Percentiles rank a stretch among this genome's conserved stretches.
Evolutionary conservation across 2,329 filamentous ascomycete species (phyloP).

Genomic region (Penicillium sp.): DNA sequence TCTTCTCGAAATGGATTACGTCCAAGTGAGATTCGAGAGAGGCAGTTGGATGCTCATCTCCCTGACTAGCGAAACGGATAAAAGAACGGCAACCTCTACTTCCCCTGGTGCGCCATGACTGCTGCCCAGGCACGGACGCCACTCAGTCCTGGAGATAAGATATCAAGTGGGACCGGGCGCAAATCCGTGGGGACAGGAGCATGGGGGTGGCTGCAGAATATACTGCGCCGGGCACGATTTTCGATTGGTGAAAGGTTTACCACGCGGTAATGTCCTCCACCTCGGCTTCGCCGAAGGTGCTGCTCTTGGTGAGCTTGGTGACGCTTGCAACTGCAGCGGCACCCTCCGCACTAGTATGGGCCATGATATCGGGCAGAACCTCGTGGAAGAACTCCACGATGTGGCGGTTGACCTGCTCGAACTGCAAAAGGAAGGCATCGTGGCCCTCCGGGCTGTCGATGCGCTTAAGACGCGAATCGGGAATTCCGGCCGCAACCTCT

Average conservation of each 20-base stretch:
- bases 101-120: slow-evolving; percentile 26
- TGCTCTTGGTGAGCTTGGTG: slow-evolving; percentile 74
- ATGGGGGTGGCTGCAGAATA: slow-evolving; percentile 22
- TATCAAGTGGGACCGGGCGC: background rate
- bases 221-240: slow-evolving; percentile 28
- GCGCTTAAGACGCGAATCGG: slow-evolving; percentile 72
- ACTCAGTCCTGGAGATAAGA: background rate
- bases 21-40: slow-evolving; percentile 34
- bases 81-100: slow-evolving; percentile 38
- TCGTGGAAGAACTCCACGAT: slow-evolving; percentile 81
- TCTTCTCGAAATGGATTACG: slow-evolving; percentile 28
- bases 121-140: slow-evolving; percentile 5
- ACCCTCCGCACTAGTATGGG: slow-evolving; percentile 53
- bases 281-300: slow-evolving; percentile 92
- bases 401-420: slow-evolving; percentile 92
- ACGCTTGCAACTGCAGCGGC: slow-evolving; percentile 53
- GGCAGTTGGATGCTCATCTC: slow-evolving; percentile 45
- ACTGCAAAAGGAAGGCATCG: slow-evolving; percentile 93
- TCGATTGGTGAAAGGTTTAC: slow-evolving; percentile 51
- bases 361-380: slow-evolving; percentile 86
- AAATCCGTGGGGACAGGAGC: slow-evolving; percentile 14
- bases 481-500: slow-evolving; percentile 81
- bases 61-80: slow-evolving; percentile 39
- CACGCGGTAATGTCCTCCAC: slow-evolving; percentile 95
- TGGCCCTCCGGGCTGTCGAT: slow-evolving; percentile 96